Evolutionary conservation across 306 rosid species (phyloP).

Genomic region (Chamaecrista fasciculata): DNA sequence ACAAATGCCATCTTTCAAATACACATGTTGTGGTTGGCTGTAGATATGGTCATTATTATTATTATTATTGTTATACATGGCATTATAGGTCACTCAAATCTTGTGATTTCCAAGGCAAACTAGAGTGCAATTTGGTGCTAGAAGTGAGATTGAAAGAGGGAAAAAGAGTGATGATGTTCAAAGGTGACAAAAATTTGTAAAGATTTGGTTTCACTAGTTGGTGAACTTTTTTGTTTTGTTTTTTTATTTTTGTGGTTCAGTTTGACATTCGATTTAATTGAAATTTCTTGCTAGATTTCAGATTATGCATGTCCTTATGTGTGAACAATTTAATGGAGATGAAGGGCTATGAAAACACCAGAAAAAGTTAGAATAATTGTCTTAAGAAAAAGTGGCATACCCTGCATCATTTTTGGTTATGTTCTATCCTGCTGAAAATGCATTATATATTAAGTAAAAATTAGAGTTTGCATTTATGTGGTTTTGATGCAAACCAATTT

Average conservation of each 20-base stretch:
- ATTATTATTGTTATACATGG: background rate
- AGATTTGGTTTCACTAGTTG: background rate
- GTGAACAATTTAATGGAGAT: background rate
- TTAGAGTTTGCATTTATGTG: too few species aligned
- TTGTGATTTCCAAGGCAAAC: constrained; percentile 26
- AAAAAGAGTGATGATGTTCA: constrained; percentile 16
- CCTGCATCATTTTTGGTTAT: too few species aligned
- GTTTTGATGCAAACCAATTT: too few species aligned
- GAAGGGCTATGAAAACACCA: too few species aligned
- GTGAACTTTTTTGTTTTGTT: background rate
- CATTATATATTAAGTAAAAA: too few species aligned
- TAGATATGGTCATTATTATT: background rate
- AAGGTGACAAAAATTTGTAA: constrained; percentile 14
- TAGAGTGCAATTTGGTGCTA: constrained; percentile 30
- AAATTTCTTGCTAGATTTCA: background rate
- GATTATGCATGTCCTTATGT: background rate
- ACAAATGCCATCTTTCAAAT: constrained; percentile 42
- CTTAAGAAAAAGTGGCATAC: too few species aligned
- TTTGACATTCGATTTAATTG: background rate
- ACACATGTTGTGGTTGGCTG: constrained; percentile 62
- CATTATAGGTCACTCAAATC: constrained; percentile 25
- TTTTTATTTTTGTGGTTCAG: too few species aligned
- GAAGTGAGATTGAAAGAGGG: constrained; percentile 15
- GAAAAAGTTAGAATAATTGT: too few species aligned
- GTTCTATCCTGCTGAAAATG: too few species aligned